Conservation (phyloP, 805 yeast genomes). For the Candida multigemmis region DNA sequence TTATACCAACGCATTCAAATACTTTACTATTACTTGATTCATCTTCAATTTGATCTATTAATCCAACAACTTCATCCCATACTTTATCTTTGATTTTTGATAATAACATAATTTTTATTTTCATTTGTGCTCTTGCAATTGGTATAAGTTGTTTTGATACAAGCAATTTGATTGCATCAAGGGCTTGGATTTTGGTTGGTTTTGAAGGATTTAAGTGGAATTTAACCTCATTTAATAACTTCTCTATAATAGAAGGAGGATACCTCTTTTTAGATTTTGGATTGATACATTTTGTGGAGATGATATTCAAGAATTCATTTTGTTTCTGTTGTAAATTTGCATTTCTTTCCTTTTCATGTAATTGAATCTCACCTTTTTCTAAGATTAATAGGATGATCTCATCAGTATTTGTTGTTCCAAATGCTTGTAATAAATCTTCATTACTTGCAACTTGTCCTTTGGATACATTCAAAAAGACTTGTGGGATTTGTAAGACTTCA, state of each 20-base stretch:
- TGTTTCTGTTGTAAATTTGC: slow-evolving; percentile 64
- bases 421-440: slow-evolving; percentile 67
- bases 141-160: slow-evolving; percentile 80
- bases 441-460: slow-evolving; percentile 90
- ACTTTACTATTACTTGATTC: slow-evolving; percentile 40
- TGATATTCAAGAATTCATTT: slow-evolving; percentile 73
- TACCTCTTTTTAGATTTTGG: slow-evolving; percentile 85
- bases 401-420: slow-evolving; percentile 70
- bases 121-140: slow-evolving; percentile 91
- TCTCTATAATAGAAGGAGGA: slow-evolving; percentile 90
- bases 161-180: slow-evolving; percentile 79
- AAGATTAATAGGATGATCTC: slow-evolving; percentile 73
- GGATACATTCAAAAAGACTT: slow-evolving; percentile 84
- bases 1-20: slow-evolving; percentile 45
- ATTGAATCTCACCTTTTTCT: slow-evolving; percentile 87
- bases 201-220: slow-evolving; percentile 68
- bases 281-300: slow-evolving; percentile 85
- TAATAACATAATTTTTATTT: slow-evolving; percentile 55
- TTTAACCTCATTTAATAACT: slow-evolving; percentile 69
- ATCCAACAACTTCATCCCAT: slow-evolving; percentile 20
- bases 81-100: slow-evolving; percentile 41
- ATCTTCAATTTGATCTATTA: slow-evolving; percentile 30
- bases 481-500: slow-evolving; percentile 95
- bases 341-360: slow-evolving; percentile 87
- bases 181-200: slow-evolving; percentile 79